Evolutionary conservation across 306 rosid genomes (phyloP), one percentile per base, ranked within the genome.

Genomic region (Parietaria judaica): DNA sequence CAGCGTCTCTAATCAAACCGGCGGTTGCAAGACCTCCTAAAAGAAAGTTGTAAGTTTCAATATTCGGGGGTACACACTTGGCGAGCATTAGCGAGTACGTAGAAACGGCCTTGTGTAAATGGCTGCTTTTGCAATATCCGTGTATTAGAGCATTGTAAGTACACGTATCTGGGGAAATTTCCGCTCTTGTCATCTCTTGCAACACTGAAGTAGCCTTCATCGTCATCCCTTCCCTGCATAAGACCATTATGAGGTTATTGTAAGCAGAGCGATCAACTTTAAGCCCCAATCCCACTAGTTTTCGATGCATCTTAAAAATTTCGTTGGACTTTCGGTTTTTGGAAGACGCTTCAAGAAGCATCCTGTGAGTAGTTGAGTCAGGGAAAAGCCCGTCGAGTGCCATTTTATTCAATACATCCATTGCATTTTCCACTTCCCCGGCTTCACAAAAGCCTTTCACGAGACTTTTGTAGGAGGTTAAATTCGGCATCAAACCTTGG

Each of bases 211-310:
- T 75, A 52, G 96, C 99, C 74, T 69, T 86, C 60, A 13, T 75
- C 14, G 95, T 88, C 95, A 92, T 92, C 64, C 96, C 96, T 46
- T 84, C 66, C 70, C 83, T 80, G 81, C 99, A 86, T 16, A 92
- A 68, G 54, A 74, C 76, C 56, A 73, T 67, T 36, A 92, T 86
- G 66, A 92, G 90, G 63, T 70, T 77, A 68, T 84, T 84, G 68
- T 82, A 92, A 56, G 82, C 85, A 14, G 69, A 78, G 64, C 0
- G 76, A 80, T 79, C 64, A 7, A 80, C 88, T 66, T 70, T 65
- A 63, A 92, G 86, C 61, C 95, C 95, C 80, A 77, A 61, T 70
- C 53, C 66, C 7, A 88, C 70, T 67, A 92, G 88, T 70, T 68
- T 71, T 70, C 76, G 65, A 77, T 86, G 99, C 76, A 77, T 70